Conservation (phyloP, 2,329 filamentous ascomycete species). For the Aspergillus sp. region DNA sequence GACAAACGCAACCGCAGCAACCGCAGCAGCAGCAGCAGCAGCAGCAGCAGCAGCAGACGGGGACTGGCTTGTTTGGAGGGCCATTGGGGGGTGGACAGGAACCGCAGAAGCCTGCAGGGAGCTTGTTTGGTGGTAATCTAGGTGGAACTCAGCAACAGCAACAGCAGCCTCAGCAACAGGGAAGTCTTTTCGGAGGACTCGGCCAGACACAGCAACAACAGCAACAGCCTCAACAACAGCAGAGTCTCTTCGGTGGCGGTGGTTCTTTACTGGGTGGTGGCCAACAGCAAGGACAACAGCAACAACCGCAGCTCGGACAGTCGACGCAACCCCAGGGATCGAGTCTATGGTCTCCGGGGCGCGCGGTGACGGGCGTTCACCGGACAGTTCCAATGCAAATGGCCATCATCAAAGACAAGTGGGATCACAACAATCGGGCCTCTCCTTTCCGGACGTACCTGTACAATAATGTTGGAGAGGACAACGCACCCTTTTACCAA, state of each 20-base stretch:
- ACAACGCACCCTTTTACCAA: constrained; percentile 61
- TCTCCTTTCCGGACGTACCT: constrained; percentile 62
- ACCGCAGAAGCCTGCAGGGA: constrained; percentile 12
- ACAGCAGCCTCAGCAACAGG: constrained; percentile 13
- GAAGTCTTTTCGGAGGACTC: constrained; percentile 21
- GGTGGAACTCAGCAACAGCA: constrained; percentile 24
- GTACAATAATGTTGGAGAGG: constrained; percentile 62
- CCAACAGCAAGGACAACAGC: constrained; percentile 29
- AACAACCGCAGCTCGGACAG: constrained; percentile 42
- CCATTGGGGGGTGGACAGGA: constrained; percentile 26
- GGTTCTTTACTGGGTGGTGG: constrained; percentile 27
- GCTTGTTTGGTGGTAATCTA: constrained; percentile 28
- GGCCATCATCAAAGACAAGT: constrained; percentile 60
- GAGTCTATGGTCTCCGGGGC: constrained; percentile 45
- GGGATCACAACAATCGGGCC: constrained; percentile 53
- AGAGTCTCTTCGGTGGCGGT: constrained; percentile 28
- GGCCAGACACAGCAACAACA: constrained; percentile 19
- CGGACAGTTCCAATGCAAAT: constrained; percentile 63
- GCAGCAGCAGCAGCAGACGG: constrained; percentile 14
- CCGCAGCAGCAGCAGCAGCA: constrained; percentile 20
- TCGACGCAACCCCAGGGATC: constrained; percentile 39
- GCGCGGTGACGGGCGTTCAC: constrained; percentile 52
- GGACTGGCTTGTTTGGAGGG: constrained; percentile 25
- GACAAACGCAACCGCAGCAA: constrained; percentile 21
- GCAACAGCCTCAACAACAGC: constrained; percentile 39